Evolutionary conservation across 179 eudicot genomes (phyloP).

Genomic region (Vitellaria paradoxa): DNA sequence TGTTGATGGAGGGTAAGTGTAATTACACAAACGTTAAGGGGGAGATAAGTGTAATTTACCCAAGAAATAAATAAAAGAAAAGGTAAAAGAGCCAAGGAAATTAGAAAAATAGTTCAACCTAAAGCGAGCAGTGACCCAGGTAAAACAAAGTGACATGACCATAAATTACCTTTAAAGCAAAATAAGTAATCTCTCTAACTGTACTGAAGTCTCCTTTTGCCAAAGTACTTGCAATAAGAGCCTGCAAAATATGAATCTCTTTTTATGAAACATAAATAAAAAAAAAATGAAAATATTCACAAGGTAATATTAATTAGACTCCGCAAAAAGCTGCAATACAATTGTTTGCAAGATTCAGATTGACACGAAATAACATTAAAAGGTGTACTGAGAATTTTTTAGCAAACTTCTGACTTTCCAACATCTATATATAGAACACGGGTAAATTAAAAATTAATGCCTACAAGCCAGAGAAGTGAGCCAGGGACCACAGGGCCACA

Average conservation of each 20-base stretch:
- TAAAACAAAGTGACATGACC: background rate
- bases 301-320: too few species aligned
- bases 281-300: background rate
- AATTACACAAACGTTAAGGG: too few species aligned
- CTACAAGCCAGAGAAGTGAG: background rate
- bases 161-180: constrained; percentile 47
- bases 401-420: background rate
- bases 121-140: constrained; percentile 2
- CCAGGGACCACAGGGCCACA: background rate
- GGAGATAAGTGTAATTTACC: too few species aligned
- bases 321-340: too few species aligned
- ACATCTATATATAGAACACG: background rate
- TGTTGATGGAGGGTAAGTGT: too few species aligned
- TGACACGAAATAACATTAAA: too few species aligned
- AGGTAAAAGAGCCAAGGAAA: background rate
- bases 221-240: constrained; percentile 61
- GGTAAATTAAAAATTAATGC: background rate
- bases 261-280: background rate
- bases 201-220: constrained; percentile 53
- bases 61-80: background rate
- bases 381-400: too few species aligned
- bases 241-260: constrained; percentile 32
- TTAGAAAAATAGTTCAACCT: background rate
- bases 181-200: constrained; percentile 54
- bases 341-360: too few species aligned